Percentiles rank a stretch among this genome's conserved stretches.
These are phyloP conservation scores for Lentinula sp. DNA, from an alignment of 768 basidiomycete species.

Conservation along the genomic window DNA sequence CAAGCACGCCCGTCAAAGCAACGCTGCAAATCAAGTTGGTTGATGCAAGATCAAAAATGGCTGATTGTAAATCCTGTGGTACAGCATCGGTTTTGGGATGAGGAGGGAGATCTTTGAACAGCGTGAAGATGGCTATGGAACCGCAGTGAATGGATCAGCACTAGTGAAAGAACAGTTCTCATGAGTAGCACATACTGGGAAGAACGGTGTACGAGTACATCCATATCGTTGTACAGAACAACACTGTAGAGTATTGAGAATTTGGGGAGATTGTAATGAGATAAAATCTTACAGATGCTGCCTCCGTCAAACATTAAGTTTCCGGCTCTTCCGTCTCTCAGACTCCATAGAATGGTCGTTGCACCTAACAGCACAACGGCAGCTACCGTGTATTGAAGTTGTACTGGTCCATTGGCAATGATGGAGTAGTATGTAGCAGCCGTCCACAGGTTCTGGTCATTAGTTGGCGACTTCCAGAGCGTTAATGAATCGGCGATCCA, in stretches of 20 bases:
- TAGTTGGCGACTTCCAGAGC: conserved; percentile 82
- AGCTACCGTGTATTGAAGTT: conserved; percentile 52
- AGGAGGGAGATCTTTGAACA: conserved; percentile 55
- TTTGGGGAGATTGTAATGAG: neutral
- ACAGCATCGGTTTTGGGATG: conserved; percentile 49
- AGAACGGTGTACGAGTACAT: conserved; percentile 76
- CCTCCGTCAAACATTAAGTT: conserved; percentile 92
- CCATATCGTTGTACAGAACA: conserved; percentile 64
- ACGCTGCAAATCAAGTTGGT: conserved; percentile 84
- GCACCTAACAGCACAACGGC: conserved; percentile 54
- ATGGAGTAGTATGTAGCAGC: conserved; percentile 80
- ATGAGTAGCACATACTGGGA: conserved; percentile 51
- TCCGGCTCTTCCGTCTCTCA: conserved; percentile 69
- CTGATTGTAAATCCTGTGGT: conserved; percentile 52
- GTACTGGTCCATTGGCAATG: conserved; percentile 57
- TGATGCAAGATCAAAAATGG: conserved; percentile 76
- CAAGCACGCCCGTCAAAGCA: conserved; percentile 79
- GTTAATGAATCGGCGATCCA: conserved; percentile 94
- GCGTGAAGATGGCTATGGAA: conserved; percentile 44
- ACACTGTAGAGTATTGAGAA: conserved; percentile 38
- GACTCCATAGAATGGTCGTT: conserved; percentile 68
- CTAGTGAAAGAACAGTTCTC: conserved; percentile 1
- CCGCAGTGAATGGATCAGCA: conserved; percentile 6
- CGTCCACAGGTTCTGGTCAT: conserved; percentile 79
- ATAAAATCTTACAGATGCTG: conserved; percentile 63